These are phyloP conservation scores for Lentinula detonsa DNA, from an alignment of 768 basidiomycete genomes.

Conservation along the genomic window DNA sequence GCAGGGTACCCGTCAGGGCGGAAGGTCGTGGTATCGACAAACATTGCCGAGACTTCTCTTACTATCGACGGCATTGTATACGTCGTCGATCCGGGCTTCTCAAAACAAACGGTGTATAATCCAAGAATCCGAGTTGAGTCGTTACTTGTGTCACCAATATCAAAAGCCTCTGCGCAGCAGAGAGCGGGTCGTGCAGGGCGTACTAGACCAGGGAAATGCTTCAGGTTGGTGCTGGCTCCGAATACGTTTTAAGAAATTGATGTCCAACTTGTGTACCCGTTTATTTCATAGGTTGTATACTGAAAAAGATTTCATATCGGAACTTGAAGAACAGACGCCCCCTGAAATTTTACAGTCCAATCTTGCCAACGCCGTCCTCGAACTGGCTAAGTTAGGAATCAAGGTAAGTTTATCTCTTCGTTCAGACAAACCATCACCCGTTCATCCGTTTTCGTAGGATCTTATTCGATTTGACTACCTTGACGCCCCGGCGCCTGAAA, in stretches of 20 bases:
- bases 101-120: conserved; percentile 98
- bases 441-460: conserved; percentile 42
- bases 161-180: conserved; percentile 95
- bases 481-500: conserved; percentile 93
- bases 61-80: conserved; percentile 99
- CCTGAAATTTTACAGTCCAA: conserved; percentile 95
- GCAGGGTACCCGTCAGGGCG: conserved; percentile 77
- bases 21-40: conserved; percentile 89
- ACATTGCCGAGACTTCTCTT: conserved; percentile 95
- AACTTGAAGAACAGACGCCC: conserved; percentile 95
- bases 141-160: conserved; percentile 89
- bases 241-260: neutral
- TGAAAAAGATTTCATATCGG: conserved; percentile 93
- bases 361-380: conserved; percentile 87
- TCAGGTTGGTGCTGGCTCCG: conserved; percentile 25
- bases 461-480: conserved; percentile 85
- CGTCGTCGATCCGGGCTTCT: conserved; percentile 96
- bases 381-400: conserved; percentile 90
- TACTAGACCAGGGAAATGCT: conserved; percentile 95
- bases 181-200: conserved; percentile 94
- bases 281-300: conserved; percentile 64
- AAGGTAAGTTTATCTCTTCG: conserved; percentile 40
- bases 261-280: no score
- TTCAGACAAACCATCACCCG: neutral
- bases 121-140: conserved; percentile 95